Evolutionary conservation across 441 rosid species (phyloP).

Genomic region (Hypseocharis bilobata): DNA sequence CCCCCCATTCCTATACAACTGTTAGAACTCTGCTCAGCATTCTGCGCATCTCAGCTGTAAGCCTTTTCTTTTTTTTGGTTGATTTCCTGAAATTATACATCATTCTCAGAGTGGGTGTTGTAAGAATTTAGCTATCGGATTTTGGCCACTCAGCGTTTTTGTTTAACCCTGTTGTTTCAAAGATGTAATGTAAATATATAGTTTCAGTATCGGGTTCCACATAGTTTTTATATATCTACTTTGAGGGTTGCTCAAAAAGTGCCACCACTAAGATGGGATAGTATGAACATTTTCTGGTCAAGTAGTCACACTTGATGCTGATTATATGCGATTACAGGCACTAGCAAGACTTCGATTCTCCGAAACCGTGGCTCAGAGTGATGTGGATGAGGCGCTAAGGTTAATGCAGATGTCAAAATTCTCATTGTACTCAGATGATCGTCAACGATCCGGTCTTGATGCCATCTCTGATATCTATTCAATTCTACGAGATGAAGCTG

Average conservation of each 20-base stretch:
- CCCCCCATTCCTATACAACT: constrained; percentile 94
- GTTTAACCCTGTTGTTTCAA: background rate
- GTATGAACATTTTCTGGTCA: background rate
- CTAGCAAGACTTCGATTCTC: constrained; percentile 94
- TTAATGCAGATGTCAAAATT: constrained; percentile 98
- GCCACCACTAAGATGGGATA: constrained; percentile 7
- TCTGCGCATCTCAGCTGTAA: constrained; percentile 90
- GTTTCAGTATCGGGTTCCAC: no score
- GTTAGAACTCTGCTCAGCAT: constrained; percentile 91
- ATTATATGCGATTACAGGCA: constrained; percentile 42
- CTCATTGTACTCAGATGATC: constrained; percentile 90
- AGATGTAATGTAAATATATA: no score
- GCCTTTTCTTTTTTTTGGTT: constrained; percentile 21
- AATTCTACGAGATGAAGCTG: constrained; percentile 93
- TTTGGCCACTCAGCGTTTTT: background rate
- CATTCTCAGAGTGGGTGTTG: background rate
- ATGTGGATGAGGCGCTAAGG: constrained; percentile 92
- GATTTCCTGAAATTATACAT: background rate
- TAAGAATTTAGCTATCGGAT: background rate
- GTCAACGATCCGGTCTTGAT: constrained; percentile 82
- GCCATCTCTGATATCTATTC: constrained; percentile 97
- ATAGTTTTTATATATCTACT: no score
- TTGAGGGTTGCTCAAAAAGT: no score
- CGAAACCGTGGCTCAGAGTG: constrained; percentile 90
- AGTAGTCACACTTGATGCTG: constrained; percentile 8